These are phyloP conservation scores for Pyracantha coccinea DNA, from an alignment of 331 rosid genomes.

Conservation along the genomic window DNA sequence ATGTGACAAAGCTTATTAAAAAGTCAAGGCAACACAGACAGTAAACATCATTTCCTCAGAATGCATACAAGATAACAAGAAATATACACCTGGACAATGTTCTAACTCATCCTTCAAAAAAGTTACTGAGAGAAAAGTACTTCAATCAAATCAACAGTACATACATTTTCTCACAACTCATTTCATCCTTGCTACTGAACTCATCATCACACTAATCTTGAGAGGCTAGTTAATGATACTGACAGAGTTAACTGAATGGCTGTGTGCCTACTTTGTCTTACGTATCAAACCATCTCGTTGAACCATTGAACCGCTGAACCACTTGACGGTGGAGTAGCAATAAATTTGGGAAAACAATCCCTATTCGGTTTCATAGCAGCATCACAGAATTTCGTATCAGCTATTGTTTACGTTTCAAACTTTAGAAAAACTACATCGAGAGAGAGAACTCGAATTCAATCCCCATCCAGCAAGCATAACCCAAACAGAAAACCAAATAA, in stretches of 20 bases:
- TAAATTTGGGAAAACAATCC: background rate
- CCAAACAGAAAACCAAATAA: background rate
- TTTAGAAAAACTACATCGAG: background rate
- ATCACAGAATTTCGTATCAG: background rate
- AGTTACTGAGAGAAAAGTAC: background rate
- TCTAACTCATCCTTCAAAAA: background rate
- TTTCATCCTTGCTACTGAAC: background rate
- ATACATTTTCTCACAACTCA: background rate
- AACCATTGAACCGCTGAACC: background rate
- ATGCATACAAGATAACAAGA: background rate
- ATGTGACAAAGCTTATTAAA: constrained; percentile 66
- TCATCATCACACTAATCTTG: background rate
- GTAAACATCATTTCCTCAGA: background rate
- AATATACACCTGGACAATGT: background rate
- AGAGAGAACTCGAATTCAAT: background rate
- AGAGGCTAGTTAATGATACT: background rate
- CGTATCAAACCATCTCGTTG: background rate
- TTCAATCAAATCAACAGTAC: background rate
- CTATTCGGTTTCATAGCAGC: background rate
- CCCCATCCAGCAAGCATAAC: background rate
- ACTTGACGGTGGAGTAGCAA: background rate
- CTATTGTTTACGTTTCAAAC: background rate
- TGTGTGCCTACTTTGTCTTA: background rate
- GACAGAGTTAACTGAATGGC: background rate
- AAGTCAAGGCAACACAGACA: constrained; percentile 31